Evolutionary conservation across 2,329 filamentous ascomycete species (phyloP).

Genomic region (Coniella vitis): DNA sequence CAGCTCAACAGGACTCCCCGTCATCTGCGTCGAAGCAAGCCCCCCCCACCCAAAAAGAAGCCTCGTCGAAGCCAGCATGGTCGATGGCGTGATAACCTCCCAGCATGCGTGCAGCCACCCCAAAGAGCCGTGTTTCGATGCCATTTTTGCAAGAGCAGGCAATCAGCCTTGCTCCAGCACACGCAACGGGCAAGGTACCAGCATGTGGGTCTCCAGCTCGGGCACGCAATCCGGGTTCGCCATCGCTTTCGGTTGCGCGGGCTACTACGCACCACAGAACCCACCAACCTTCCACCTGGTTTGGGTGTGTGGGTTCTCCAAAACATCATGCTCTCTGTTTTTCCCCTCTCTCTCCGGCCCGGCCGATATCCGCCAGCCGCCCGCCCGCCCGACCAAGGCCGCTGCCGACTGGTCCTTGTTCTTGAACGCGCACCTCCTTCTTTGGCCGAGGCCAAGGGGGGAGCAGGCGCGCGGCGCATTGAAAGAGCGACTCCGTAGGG

Average conservation of each 20-base stretch:
- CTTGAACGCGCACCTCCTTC: no score
- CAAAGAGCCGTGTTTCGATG: no score
- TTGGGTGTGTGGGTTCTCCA: no score
- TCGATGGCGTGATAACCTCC: constrained; percentile 14
- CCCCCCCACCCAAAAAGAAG: background rate
- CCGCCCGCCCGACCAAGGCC: background rate
- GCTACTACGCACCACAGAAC: background rate
- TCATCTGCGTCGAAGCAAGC: constrained; percentile 3
- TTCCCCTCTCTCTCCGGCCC: constrained; percentile 3
- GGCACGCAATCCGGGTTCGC: constrained; percentile 12
- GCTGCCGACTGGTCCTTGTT: constrained; percentile 2
- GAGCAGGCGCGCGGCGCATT: background rate
- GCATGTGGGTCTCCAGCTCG: background rate
- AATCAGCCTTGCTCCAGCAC: no score
- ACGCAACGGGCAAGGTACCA: no score
- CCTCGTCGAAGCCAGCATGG: background rate
- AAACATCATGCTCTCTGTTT: background rate
- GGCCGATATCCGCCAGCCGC: constrained; percentile 13
- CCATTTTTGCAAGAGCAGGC: no score
- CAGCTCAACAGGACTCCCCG: no score
- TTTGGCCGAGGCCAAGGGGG: no score
- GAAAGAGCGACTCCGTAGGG: background rate
- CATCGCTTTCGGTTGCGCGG: background rate
- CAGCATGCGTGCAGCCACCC: no score
- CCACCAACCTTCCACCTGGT: background rate